Evolutionary conservation across 495 filamentous ascomycete species (phyloP).

Genomic region (Friedmanniomyces endolithicus): DNA sequence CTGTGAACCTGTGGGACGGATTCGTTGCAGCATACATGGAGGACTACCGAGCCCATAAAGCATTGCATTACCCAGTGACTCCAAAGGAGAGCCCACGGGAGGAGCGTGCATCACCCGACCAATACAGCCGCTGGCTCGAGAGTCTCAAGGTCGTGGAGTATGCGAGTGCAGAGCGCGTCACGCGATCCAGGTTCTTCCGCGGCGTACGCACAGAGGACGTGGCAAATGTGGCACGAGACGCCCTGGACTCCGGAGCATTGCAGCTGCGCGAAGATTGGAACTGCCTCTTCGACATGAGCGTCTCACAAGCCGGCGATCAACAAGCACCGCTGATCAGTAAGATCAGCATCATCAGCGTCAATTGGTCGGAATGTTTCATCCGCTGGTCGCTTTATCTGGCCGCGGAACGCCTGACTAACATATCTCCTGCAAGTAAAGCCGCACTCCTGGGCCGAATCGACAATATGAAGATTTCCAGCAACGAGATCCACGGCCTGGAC

Average conservation of each 20-base stretch:
- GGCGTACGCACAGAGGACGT: conserved; percentile 17
- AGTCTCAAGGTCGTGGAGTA: conserved; percentile 20
- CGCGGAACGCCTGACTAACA: background rate
- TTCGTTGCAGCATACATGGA: conserved; percentile 16
- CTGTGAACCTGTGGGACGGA: conserved; percentile 10
- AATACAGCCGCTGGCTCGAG: conserved; percentile 18
- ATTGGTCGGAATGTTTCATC: conserved; percentile 23
- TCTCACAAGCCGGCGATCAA: background rate
- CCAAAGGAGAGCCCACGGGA: background rate
- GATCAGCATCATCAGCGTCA: conserved; percentile 26
- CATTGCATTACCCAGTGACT: background rate
- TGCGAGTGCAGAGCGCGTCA: conserved; percentile 15
- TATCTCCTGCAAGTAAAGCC: background rate
- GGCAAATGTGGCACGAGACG: conserved; percentile 2
- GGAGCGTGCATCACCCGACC: background rate
- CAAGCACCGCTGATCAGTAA: background rate
- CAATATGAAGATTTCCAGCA: conserved; percentile 19
- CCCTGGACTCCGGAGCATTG: conserved; percentile 14
- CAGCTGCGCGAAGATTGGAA: conserved; percentile 22
- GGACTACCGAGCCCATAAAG: conserved; percentile 14
- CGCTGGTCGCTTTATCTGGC: conserved; percentile 9
- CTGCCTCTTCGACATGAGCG: background rate
- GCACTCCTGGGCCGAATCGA: background rate
- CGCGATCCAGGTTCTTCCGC: conserved; percentile 12
- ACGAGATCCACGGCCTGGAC: conserved; percentile 25